Evolutionary conservation across 176 grass and related monocot species (phyloP).

Genomic region (Triticum urartu): DNA sequence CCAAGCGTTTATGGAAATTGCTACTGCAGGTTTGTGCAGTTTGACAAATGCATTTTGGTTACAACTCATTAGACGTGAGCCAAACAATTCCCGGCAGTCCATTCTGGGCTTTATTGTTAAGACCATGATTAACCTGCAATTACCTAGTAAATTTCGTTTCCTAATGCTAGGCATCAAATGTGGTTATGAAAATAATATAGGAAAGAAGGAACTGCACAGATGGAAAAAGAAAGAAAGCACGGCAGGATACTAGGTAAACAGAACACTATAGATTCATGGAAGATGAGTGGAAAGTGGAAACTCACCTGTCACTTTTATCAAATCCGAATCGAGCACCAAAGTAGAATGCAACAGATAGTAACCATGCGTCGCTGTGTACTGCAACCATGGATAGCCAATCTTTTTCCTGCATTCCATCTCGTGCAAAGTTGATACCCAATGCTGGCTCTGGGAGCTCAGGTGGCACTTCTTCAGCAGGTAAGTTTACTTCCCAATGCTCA

Average conservation of each 20-base stretch:
- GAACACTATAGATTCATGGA: slow-evolving; percentile 4
- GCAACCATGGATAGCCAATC: slow-evolving; percentile 96
- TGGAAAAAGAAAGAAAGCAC: not conserved
- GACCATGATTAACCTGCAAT: not conserved
- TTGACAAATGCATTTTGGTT: not conserved
- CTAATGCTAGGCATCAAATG: not conserved
- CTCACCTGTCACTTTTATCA: slow-evolving; percentile 82
- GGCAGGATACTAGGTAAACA: not conserved
- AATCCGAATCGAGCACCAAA: slow-evolving; percentile 95
- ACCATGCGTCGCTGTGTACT: slow-evolving; percentile 88
- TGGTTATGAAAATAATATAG: not conserved
- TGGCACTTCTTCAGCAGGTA: slow-evolving; percentile 95
- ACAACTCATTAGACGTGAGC: not conserved
- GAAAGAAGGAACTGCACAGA: slow-evolving; percentile 5
- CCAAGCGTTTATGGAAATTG: not conserved
- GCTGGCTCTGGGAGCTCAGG: slow-evolving; percentile 95
- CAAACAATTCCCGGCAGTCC: not conserved
- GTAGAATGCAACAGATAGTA: slow-evolving; percentile 96
- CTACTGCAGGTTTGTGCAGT: not conserved
- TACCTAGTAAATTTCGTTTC: not conserved
- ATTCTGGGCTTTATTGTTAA: not conserved
- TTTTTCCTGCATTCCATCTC: slow-evolving; percentile 98
- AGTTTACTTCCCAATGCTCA: slow-evolving; percentile 96
- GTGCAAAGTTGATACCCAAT: slow-evolving; percentile 94
- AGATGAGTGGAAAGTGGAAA: slow-evolving; percentile 32